Evolutionary conservation across 169 alveolate species (phyloP), one percentile per base, ranked within the genome.

Genomic region (Cyclospora cayetanensis): DNA sequence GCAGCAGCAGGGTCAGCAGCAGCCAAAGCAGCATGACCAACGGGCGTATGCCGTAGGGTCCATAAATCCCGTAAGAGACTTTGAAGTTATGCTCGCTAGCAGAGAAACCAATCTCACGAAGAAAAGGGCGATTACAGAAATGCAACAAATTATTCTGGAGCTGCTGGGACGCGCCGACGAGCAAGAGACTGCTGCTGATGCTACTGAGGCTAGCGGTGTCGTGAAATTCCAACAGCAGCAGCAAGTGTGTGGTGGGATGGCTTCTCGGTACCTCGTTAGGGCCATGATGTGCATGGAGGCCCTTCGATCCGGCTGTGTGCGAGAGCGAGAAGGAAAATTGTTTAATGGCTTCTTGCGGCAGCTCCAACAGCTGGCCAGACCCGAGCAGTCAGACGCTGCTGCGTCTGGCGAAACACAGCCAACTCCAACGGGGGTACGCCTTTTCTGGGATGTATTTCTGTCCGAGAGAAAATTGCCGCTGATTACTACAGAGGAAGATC

Each of bases 281-380:
- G 90, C 90, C 50, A 27, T 82, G 22, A 68, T 34, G 43, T 82
- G 90, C 79, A 50, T 82, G 25, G 77, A 52, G 60, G 77, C 90
- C 4, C 60, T 82, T 18, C 12, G 90, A 41, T 53, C 31, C n/a
- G 90, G 90, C 34, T 82, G 90, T 77, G 50, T 66, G 7, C 29
- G 41, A 20, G 90, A 82, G 25, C 63, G 52, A 7, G 90, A 82
- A n/a, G 90, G 90, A 22, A 68, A 20, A 46, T 20, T 22, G 60
- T 82, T 82, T 55, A 82, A 82, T n/a, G 77, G 27, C 4, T 82
- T 82, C 35, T 77, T 82, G 53, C 52, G 79, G 29, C 52, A 55
- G 53, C 55, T 82, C 46, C 63, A 55, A 41, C 80, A 27, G 46
- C 80, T 9, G 52, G 46, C 80, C 9, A n/a, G n/a, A 27, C 50